Base-by-base conservation (phyloP, 1,284 basidiomycete genomes). In the Tilletiaria anomala region DNA sequence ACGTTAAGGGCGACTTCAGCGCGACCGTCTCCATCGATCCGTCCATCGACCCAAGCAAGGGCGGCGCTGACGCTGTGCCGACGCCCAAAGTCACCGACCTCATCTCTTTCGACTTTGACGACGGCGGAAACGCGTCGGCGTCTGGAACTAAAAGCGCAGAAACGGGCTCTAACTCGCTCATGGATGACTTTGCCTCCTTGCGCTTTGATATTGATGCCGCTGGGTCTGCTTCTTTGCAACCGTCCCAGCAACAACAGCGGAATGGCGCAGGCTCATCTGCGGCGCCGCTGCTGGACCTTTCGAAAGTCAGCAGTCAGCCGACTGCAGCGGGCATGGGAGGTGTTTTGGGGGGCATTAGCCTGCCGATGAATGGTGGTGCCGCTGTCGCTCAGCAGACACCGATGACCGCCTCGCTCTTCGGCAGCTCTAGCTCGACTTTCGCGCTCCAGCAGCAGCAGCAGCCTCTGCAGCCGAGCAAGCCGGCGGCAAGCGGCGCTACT, bases 1-100 rank as follows among this genome's bases (percentile, higher is more conserved):
- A 83, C 74, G 83, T 84, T 69, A 79, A 78, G 47, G 91, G 89
- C 32, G 87, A 96, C 70, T 89, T 74, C 50, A 70, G 67, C 17
- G 72, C 76, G 23, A 75, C 78, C 22, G 70, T 78, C 29, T 75
- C 83, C 62, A 67, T 70, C 22, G 67, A 70, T 40, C 64, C 69
- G n/a, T 57, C 62, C n/a, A 60, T 62, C 37, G 59, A 62, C 38
- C 59, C 59, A 5, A 45, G 33, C 19, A 54, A 56, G 26, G 53
- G 56, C 11, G 57, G 57, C 3, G 52, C 52, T 12, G 53, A 57
- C 48, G 57, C 59, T 14, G 59, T 60, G 34, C 59, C 59, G 0
- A 60, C 57, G 4, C 55, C 59, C 26, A 62, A 62, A 47, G 54
- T 60, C 35, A 45, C 44, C 3, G 59, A 63, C 39, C 45, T 66